phyloP scores from a whole-genome alignment of 1,284 basidiomycete genomes.

The Ceratobasidium sp. region DNA sequence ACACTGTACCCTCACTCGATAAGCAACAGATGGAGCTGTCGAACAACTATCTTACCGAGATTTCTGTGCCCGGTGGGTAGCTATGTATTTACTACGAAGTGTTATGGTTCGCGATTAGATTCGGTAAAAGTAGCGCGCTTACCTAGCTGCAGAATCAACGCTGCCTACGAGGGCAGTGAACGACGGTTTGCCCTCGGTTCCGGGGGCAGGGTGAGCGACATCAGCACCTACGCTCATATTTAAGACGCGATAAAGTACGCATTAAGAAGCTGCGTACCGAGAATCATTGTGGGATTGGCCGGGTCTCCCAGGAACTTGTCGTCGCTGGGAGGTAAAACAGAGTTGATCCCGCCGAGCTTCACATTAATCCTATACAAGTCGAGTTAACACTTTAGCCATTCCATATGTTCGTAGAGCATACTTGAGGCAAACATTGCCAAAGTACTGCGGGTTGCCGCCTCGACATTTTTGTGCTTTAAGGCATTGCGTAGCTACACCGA shows the following conservation, averaged over 20 bases:
- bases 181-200: conserved; percentile 72
- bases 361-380: conserved; percentile 67
- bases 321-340: conserved; percentile 60
- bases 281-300: conserved; percentile 72
- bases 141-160: conserved; percentile 60
- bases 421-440: conserved; percentile 80
- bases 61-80: conserved; percentile 67
- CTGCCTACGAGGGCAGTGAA: conserved; percentile 78
- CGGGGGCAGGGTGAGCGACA: conserved; percentile 78
- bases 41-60: conserved; percentile 58
- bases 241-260: neutral
- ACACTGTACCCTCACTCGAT: neutral
- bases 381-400: neutral
- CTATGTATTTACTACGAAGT: conserved; percentile 57
- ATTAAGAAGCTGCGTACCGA: conserved; percentile 57
- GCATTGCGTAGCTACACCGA: conserved; percentile 76
- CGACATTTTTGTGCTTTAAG: conserved; percentile 46
- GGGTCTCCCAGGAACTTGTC: conserved; percentile 67
- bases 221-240: conserved; percentile 62
- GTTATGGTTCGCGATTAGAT: conserved; percentile 40
- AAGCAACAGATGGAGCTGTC: neutral
- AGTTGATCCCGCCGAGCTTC: conserved; percentile 80
- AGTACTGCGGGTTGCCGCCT: conserved; percentile 63
- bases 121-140: neutral
- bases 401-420: conserved; percentile 47